These are phyloP conservation scores for Trichosporon coremiiforme DNA, from an alignment of 1,284 basidiomycete species.

Conservation along the genomic window DNA sequence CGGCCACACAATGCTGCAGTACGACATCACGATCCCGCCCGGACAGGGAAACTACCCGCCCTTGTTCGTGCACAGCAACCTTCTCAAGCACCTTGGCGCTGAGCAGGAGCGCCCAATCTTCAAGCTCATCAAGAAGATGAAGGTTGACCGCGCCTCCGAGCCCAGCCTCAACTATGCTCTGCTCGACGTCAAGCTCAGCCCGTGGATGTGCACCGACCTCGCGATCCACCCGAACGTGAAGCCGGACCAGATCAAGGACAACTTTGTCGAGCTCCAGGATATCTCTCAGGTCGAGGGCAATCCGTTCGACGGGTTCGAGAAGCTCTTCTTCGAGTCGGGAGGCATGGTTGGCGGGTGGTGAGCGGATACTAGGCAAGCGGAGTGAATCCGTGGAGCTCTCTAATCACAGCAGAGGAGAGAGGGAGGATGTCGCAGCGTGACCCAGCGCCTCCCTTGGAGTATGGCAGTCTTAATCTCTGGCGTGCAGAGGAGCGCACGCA, in stretches of 20 bases:
- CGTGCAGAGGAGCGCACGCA: not conserved
- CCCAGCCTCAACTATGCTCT: slow-evolving; percentile 49
- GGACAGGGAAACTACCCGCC: slow-evolving; percentile 38
- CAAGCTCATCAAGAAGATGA: slow-evolving; percentile 51
- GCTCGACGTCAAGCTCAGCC: slow-evolving; percentile 49
- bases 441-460: no score
- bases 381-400: no score
- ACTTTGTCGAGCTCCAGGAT: slow-evolving; percentile 34
- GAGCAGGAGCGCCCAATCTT: slow-evolving; percentile 40
- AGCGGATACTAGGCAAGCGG: not conserved
- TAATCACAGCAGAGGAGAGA: no score
- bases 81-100: slow-evolving; percentile 57
- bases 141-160: slow-evolving; percentile 37
- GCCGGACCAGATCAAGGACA: not conserved
- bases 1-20: slow-evolving; percentile 55
- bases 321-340: slow-evolving; percentile 47
- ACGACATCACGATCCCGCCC: slow-evolving; percentile 44
- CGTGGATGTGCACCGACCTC: slow-evolving; percentile 55
- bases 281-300: slow-evolving; percentile 42
- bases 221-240: slow-evolving; percentile 35
- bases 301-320: slow-evolving; percentile 51
- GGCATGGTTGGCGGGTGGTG: slow-evolving; percentile 54
- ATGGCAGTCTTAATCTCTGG: not conserved
- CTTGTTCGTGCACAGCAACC: slow-evolving; percentile 55
- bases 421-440: not conserved